Conservation (phyloP, 164 flowering plant species). For the Akebia trifoliata region DNA sequence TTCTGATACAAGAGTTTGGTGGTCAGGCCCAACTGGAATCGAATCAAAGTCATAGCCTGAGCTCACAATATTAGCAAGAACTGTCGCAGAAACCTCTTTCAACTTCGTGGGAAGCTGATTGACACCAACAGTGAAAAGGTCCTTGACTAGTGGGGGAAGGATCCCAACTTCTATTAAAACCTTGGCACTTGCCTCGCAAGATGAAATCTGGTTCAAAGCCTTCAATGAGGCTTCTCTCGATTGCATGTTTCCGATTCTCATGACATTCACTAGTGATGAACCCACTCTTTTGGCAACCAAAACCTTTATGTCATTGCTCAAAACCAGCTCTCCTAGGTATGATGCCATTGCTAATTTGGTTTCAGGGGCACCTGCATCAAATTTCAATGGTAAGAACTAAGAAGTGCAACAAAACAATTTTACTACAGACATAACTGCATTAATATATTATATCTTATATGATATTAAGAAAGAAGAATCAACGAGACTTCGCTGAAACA, state of each 20-base stretch:
- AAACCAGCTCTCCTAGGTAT: slow-evolving; percentile 72
- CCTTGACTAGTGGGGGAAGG: slow-evolving; percentile 81
- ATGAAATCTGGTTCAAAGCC: slow-evolving; percentile 85
- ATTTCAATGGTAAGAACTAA: background rate
- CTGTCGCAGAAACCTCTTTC: slow-evolving; percentile 91
- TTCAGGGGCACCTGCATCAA: slow-evolving; percentile 71
- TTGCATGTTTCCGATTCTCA: slow-evolving; percentile 59
- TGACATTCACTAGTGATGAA: slow-evolving; percentile 54
- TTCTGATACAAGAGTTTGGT: slow-evolving; percentile 86
- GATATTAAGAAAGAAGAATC: too few relatives aligned
- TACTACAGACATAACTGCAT: too few relatives aligned
- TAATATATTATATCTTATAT: too few relatives aligned
- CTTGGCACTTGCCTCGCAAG: slow-evolving; percentile 70
- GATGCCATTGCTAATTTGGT: slow-evolving; percentile 81
- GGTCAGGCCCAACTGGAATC: slow-evolving; percentile 60
- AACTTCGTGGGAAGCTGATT: slow-evolving; percentile 80
- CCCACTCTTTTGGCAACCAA: slow-evolving; percentile 74
- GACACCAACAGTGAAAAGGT: slow-evolving; percentile 72
- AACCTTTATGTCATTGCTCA: slow-evolving; percentile 78
- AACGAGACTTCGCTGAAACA: too few relatives aligned
- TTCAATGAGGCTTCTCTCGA: slow-evolving; percentile 84
- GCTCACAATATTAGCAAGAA: slow-evolving; percentile 79
- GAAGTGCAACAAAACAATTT: too few relatives aligned
- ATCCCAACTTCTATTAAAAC: slow-evolving; percentile 77
- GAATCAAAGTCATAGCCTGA: slow-evolving; percentile 64